Base-by-base conservation (phyloP, 352 stramenopile genomes). In the Globisporangium nodosum region DNA sequence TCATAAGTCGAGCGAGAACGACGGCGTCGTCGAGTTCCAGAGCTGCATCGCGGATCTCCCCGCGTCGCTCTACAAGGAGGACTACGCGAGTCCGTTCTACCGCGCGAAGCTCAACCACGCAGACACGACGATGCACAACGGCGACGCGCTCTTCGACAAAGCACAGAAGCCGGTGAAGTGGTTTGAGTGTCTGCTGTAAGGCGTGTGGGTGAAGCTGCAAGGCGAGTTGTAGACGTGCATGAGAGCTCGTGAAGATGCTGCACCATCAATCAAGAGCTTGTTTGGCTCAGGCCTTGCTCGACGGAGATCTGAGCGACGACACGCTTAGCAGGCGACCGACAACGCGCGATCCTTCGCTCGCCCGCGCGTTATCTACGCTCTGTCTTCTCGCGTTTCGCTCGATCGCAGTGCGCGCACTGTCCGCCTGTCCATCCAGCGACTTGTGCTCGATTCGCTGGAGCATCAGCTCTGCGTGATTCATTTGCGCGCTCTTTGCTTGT, bases 151-250 rank as follows among this genome's bases (percentile, higher is more conserved):
- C 43, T 80, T 79, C 35, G 66, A 71, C 45, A 60, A 65, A 0
- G 56, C 72, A 5, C 71, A 84, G 56, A 88, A 81, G 56, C 80
- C 80, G 0, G 51, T 83, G 15, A 88, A 88, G 54, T 90, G 80
- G 80, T 85, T 90, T 45, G 74, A 87, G 64, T 90, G 80, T 46
- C n/a, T 83, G 48, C 58, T 89, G 27, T 86, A 78, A 48, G 42
- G 3, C 81, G 66, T 49, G 37, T 86, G 69, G 58, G 16, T 27
- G 40, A 37, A 37, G 31, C 6, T 37, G 31, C 31, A 37, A 11
- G 31, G 6, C 31, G 6, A 37, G 31, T 9, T 9, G 31, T 37
- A 37, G 31, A 49, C 43, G 18, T 49, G 43, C 18, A 27, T 16
- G 43, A 12, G 42, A 50, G 21, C 24, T 24, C 21, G 21, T 24